Percentiles rank a stretch among this genome's conserved stretches.
Conservation (phyloP, 1,139 yeast species). For the Suhomyces chickasaworum region DNA sequence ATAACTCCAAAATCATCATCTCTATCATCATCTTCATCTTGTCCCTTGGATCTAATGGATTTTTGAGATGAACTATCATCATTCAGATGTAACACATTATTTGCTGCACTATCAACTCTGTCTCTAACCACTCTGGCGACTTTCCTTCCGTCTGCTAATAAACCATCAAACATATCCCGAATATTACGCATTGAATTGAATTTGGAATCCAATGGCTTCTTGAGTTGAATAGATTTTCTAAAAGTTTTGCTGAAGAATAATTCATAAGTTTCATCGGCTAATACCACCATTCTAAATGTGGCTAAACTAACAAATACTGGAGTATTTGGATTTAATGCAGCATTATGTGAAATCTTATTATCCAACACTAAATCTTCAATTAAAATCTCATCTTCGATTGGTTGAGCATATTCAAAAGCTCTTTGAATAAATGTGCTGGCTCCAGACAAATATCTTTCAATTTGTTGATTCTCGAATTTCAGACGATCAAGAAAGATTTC, state of each 20-base stretch:
- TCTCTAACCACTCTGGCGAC: slow-evolving; percentile 87
- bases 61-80: slow-evolving; percentile 30
- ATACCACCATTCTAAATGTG: slow-evolving; percentile 89
- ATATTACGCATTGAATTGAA: slow-evolving; percentile 60
- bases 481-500: slow-evolving; percentile 65
- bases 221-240: slow-evolving; percentile 66
- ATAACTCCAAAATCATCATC: slow-evolving; percentile 53
- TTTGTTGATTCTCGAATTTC: slow-evolving; percentile 66
- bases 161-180: slow-evolving; percentile 87
- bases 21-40: slow-evolving; percentile 47
- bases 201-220: slow-evolving; percentile 51
- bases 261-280: slow-evolving; percentile 94
- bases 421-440: slow-evolving; percentile 86
- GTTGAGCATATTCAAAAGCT: slow-evolving; percentile 88
- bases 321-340: slow-evolving; percentile 76
- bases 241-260: slow-evolving; percentile 72
- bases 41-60: slow-evolving; percentile 29
- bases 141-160: slow-evolving; percentile 87
- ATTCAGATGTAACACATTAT: slow-evolving; percentile 14
- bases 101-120: slow-evolving; percentile 74
- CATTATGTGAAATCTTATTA: slow-evolving; percentile 54
- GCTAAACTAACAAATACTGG: slow-evolving; percentile 80
- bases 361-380: slow-evolving; percentile 44
- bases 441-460: slow-evolving; percentile 80
- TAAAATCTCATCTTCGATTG: slow-evolving; percentile 49